Evolutionary conservation across 1,139 yeast species (phyloP), one percentile per base, ranked within the genome.

Genomic region (Scheffersomyces segobiensis): DNA sequence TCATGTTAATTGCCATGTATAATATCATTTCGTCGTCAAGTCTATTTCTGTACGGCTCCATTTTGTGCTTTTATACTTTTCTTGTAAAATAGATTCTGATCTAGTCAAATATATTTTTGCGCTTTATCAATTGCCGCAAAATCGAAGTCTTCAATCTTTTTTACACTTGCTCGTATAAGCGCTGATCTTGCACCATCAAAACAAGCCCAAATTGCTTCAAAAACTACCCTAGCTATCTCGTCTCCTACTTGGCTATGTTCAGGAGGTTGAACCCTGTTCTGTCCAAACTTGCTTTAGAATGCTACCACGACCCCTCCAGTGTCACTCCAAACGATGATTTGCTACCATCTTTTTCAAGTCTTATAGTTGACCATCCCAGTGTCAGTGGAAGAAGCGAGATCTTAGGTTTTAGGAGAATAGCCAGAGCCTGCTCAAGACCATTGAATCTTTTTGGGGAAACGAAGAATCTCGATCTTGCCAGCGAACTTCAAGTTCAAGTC

Each of bases 341-440:
- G 24, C 24, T 53, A 3, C 51, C 58, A 8, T 56, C 58, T 5
- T 51, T 56, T 14, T 32, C 52, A 8, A 53, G 56, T 46, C 53
- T 56, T 21, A 53, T 52, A 52, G 52, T 50, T 18, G 58, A 53
- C 17, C 49, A 47, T 7, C 46, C 46, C 14, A 19, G 20, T 20
- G 42, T 46, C 12, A 48, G 51, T 17, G 24, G 53, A 17, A 56
- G 49, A 42, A 20, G 54, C 6, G 61, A 55, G 14, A 32, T 24
- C 5, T 21, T 52, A 17, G 57, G 60, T 3, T 51, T 56, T 49
- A 58, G 53, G 19, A 32, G 55, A 47, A 47, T 59, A n/a, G 59
- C 62, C 5, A 53, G 49, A 39, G 60, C 59, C 18, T 55, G 57
- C 32, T 53, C 57, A n/a, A 54, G 57, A 17, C 46, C 55, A 22